Base-by-base conservation (phyloP, 306 rosid genomes). In the Dalbergia oliveri region DNA sequence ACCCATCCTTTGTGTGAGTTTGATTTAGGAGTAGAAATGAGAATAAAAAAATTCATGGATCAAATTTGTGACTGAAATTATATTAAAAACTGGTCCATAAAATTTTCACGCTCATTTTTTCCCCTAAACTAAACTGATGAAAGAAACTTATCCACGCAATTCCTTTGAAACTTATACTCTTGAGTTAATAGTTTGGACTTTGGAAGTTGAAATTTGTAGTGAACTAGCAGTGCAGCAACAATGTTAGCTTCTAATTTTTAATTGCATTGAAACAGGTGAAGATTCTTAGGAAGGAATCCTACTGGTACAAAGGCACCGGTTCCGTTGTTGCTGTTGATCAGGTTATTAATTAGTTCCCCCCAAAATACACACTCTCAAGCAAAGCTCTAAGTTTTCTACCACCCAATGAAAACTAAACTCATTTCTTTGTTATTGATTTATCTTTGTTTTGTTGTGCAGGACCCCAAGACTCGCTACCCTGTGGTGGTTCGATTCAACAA, bases 261-360 rank as follows among this genome's bases (percentile, higher is more conserved):
- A 11, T 66, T 77, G 58, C 45, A 39, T 14, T 66, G 7, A 78
- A 73, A 69, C 87, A 92, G 97, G 97, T 92, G 78, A 92, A 85
- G 92, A 89, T 92, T 88, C 94, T 92, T 10, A 90, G 97, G 88
- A 89, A 66, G 88, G 97, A 92, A 79, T 92, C 97, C 3, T 92
- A 92, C 88, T 92, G 97, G 97, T 92, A 58, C 84, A 92, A 90
- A 43, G 97, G 90, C 23, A 53, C 76, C 26, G 97, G 97, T 35
- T 86, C 93, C 43, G 97, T 92, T 23, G 97, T 92, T 53, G 92
- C 97, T 56, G 97, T 92, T 84, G 97, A 92, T 79, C 97, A 92
- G 94, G 94, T 92, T 16, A 54, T n/a, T 65, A 26, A 54, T n/a
- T 65, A 35, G 75, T 62, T 62, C 9, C 60, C 60, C 71, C 69